Conservation (phyloP, 129 eudicot genomes). For the Ambrosia artemisiifolia region DNA sequence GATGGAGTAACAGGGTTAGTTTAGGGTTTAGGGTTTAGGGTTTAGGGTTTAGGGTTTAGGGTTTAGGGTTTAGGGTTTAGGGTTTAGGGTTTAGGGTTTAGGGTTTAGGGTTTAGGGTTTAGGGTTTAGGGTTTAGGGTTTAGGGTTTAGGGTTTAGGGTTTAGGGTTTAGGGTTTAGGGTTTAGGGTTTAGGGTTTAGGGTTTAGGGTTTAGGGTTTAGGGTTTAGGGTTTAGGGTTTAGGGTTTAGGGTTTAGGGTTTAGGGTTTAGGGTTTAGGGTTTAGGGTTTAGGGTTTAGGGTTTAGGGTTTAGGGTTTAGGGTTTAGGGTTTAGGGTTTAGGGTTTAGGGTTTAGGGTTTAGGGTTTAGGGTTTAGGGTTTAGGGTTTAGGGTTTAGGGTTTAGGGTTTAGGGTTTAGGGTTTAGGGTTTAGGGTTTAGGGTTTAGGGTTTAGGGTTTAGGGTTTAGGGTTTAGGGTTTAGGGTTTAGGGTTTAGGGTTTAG, state of each 20-base stretch:
- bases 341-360: slow-evolving; percentile 2
- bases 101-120: slow-evolving; percentile 9
- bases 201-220: slow-evolving; percentile 13
- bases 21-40: not conserved
- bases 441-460: slow-evolving; percentile 9
- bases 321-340: slow-evolving; percentile 8
- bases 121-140: slow-evolving; percentile 17
- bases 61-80: not conserved
- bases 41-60: not conserved
- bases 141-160: slow-evolving; percentile 15
- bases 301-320: slow-evolving; percentile 10
- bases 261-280: not conserved
- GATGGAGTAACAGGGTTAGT: not conserved
- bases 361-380: not conserved
- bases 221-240: slow-evolving; percentile 5
- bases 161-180: slow-evolving; percentile 18
- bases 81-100: slow-evolving; percentile 9
- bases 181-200: slow-evolving; percentile 9
- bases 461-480: slow-evolving; percentile 13
- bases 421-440: slow-evolving; percentile 20
- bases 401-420: slow-evolving; percentile 18
- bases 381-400: slow-evolving; percentile 10
- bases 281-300: not conserved
- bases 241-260: slow-evolving; percentile 9
- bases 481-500: slow-evolving; percentile 5